Evolutionary conservation across 1,139 yeast species (phyloP).

Genomic region (Debaryomyces nepalensis): DNA sequence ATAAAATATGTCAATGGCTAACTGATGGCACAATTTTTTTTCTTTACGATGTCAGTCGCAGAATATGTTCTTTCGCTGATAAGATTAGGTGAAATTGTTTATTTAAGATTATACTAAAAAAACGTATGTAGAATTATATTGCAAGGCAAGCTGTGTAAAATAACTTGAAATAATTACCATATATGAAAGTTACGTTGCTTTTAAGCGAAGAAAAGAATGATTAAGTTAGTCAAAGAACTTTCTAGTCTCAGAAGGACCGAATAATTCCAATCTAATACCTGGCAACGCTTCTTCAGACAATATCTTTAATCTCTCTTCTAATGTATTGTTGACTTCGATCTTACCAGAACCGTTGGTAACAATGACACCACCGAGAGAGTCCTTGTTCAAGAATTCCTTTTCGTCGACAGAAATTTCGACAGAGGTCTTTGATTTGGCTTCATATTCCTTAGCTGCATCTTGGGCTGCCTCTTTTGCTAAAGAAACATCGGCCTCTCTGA

Average conservation of each 20-base stretch:
- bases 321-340: conserved; percentile 88
- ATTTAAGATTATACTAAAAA: not conserved
- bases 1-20: not conserved
- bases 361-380: conserved; percentile 84
- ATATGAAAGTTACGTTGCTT: not conserved
- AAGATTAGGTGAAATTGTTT: conserved; percentile 2
- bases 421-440: conserved; percentile 57
- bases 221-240: conserved; percentile 74
- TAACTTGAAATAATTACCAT: conserved; percentile 1
- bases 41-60: conserved; percentile 2
- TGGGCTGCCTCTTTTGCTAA: conserved; percentile 66
- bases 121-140: conserved; percentile 5
- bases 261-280: conserved; percentile 85
- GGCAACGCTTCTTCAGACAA: conserved; percentile 88
- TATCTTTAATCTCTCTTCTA: conserved; percentile 88
- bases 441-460: conserved; percentile 66
- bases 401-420: conserved; percentile 61
- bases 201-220: conserved; percentile 3
- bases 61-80: not conserved
- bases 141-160: conserved; percentile 1
- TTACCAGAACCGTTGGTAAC: conserved; percentile 73
- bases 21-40: conserved; percentile 3
- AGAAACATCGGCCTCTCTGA: conserved; percentile 69
- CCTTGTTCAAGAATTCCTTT: conserved; percentile 57
- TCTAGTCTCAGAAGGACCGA: conserved; percentile 86